Conservation (phyloP, 2,329 filamentous ascomycete genomes). For the Nigrospora oryzae region DNA sequence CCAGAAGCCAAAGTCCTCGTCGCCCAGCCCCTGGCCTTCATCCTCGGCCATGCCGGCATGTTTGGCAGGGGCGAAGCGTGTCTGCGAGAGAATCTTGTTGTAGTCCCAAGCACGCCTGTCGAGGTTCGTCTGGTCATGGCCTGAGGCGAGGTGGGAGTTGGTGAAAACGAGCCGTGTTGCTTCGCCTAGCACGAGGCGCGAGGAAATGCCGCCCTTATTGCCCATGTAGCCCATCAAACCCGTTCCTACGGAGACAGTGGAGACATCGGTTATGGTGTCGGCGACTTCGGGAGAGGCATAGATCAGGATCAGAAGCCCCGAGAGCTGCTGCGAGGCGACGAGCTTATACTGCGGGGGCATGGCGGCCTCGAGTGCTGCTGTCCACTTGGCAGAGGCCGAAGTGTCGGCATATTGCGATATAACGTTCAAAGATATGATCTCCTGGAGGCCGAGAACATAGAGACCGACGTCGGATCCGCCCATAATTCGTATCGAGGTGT, state of each 20-base stretch:
- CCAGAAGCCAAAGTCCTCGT: conserved; percentile 94
- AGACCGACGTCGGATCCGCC: conserved; percentile 68
- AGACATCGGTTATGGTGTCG: conserved; percentile 70
- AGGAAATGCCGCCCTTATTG: conserved; percentile 86
- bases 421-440: conserved; percentile 79
- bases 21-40: conserved; percentile 65
- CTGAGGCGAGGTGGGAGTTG: conserved; percentile 86
- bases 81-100: conserved; percentile 65
- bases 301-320: conserved; percentile 75
- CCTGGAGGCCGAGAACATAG: conserved; percentile 85
- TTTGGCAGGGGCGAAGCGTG: conserved; percentile 68
- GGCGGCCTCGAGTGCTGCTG: conserved; percentile 62
- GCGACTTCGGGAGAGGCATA: conserved; percentile 75
- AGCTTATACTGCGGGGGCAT: conserved; percentile 71
- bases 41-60: conserved; percentile 57
- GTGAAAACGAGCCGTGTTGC: conserved; percentile 84
- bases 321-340: conserved; percentile 74
- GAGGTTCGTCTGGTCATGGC: conserved; percentile 65
- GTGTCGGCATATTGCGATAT: conserved; percentile 74
- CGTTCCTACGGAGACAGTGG: conserved; percentile 76
- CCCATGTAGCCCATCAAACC: conserved; percentile 89
- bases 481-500: conserved; percentile 34
- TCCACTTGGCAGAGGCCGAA: conserved; percentile 68
- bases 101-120: conserved; percentile 89
- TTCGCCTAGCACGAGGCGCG: conserved; percentile 78